Evolutionary conservation across 306 rosid genomes (phyloP).

Genomic region (Medicago lupulina): DNA sequence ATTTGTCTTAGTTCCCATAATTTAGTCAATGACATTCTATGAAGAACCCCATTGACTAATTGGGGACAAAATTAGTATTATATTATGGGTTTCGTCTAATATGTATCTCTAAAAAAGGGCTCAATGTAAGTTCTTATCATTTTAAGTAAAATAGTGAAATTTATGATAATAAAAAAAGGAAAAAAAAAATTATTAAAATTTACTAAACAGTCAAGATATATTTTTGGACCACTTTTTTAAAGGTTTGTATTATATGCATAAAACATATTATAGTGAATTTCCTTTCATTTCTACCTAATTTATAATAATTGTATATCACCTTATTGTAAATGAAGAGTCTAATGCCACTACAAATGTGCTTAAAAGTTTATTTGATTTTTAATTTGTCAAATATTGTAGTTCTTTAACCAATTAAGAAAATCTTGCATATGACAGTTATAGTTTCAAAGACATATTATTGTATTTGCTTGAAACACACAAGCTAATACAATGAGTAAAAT

Average conservation of each 20-base stretch:
- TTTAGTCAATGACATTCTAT: no score
- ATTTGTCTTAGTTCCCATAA: no score
- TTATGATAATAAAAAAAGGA: background rate
- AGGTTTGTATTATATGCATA: background rate
- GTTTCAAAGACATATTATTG: slow-evolving; percentile 2
- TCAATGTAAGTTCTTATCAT: no score
- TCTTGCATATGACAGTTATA: slow-evolving; percentile 34
- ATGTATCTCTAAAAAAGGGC: no score
- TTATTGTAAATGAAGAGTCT: slow-evolving; percentile 34
- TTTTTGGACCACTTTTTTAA: background rate
- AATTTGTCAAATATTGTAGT: slow-evolving; percentile 24
- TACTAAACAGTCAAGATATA: background rate
- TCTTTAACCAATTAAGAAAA: slow-evolving; percentile 11
- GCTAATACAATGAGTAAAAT: slow-evolving; percentile 34
- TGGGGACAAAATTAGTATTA: no score
- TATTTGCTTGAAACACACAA: slow-evolving; percentile 21
- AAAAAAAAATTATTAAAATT: background rate
- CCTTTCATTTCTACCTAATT: background rate
- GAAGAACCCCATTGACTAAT: no score
- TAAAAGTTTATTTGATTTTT: slow-evolving; percentile 19
- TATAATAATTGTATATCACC: slow-evolving; percentile 11
- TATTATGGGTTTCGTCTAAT: no score
- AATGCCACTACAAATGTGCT: slow-evolving; percentile 14
- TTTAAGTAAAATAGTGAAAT: background rate
- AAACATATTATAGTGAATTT: background rate